Conservation (phyloP, 2,329 filamentous ascomycete species). For the Decorospora gaudefroyi region DNA sequence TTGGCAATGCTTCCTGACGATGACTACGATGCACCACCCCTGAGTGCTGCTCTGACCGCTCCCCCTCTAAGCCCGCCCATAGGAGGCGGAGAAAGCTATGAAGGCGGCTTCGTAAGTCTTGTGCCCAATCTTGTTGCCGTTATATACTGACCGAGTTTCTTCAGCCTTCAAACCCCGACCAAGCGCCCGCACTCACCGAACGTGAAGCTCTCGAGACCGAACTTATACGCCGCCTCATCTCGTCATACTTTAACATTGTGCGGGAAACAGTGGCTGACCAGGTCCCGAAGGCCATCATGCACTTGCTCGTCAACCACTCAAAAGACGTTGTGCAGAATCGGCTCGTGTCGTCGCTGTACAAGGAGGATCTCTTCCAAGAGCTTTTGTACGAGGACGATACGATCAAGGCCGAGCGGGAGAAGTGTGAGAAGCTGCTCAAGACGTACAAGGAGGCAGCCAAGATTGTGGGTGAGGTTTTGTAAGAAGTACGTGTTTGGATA, state of each 20-base stretch:
- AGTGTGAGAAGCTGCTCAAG: constrained; percentile 92
- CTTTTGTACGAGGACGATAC: constrained; percentile 96
- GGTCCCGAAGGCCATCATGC: constrained; percentile 98
- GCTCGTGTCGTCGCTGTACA: constrained; percentile 93
- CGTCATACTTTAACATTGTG: constrained; percentile 98
- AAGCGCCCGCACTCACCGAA: constrained; percentile 88
- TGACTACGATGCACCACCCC: constrained; percentile 48
- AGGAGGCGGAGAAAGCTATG: constrained; percentile 41
- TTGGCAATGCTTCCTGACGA: constrained; percentile 50
- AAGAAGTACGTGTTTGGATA: constrained; percentile 23
- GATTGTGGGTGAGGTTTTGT: constrained; percentile 88
- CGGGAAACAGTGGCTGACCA: constrained; percentile 98
- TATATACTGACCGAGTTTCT: constrained; percentile 27
- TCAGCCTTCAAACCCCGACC: constrained; percentile 51
- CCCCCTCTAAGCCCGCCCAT: constrained; percentile 13
- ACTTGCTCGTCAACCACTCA: constrained; percentile 95
- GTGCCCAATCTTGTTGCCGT: not conserved
- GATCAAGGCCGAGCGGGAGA: constrained; percentile 96
- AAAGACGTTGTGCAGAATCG: constrained; percentile 98
- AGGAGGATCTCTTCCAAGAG: constrained; percentile 86
- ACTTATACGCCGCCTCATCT: constrained; percentile 93
- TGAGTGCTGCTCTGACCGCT: constrained; percentile 34
- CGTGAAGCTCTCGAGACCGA: constrained; percentile 97
- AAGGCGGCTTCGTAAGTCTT: constrained; percentile 64
- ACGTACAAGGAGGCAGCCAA: constrained; percentile 98